phyloP scores from a whole-genome alignment of 2,329 filamentous ascomycete genomes.

The Ophiocordyceps camponoti-rufipedis region DNA sequence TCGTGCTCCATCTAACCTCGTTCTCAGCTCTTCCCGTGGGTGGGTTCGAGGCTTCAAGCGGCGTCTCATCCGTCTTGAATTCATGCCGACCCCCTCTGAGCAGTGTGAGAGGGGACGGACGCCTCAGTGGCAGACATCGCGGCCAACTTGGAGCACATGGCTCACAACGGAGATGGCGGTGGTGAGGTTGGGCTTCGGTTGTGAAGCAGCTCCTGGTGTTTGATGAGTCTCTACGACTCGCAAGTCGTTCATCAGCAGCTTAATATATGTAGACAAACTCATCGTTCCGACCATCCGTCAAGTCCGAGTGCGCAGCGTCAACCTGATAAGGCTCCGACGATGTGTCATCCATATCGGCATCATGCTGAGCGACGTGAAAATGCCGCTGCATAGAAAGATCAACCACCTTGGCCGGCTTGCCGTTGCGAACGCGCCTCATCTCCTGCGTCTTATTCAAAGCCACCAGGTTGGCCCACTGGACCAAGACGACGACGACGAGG shows the following conservation, averaged over 20 bases:
- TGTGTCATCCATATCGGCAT: background rate
- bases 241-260: constrained; percentile 1
- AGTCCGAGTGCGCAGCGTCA: constrained; percentile 34
- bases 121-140: too few relatives aligned
- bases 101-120: too few relatives aligned
- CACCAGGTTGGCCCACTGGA: constrained; percentile 36
- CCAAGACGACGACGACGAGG: constrained; percentile 28
- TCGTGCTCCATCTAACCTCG: too few relatives aligned
- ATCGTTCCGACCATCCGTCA: constrained; percentile 48
- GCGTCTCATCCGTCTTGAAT: too few relatives aligned
- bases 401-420: constrained; percentile 39
- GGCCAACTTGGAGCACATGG: too few relatives aligned
- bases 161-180: too few relatives aligned
- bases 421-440: constrained; percentile 33
- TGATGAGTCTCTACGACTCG: too few relatives aligned
- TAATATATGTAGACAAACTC: constrained; percentile 48
- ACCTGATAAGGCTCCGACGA: background rate
- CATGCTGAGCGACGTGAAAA: constrained; percentile 15
- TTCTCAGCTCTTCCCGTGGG: too few relatives aligned
- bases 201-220: too few relatives aligned
- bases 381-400: constrained; percentile 41
- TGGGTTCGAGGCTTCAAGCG: too few relatives aligned
- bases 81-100: too few relatives aligned
- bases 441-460: constrained; percentile 39
- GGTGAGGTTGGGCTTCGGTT: too few relatives aligned